Evolutionary conservation across 352 stramenopile genomes (phyloP), one percentile per base, ranked within the genome.

Genomic region (Phytophthora litchii): DNA sequence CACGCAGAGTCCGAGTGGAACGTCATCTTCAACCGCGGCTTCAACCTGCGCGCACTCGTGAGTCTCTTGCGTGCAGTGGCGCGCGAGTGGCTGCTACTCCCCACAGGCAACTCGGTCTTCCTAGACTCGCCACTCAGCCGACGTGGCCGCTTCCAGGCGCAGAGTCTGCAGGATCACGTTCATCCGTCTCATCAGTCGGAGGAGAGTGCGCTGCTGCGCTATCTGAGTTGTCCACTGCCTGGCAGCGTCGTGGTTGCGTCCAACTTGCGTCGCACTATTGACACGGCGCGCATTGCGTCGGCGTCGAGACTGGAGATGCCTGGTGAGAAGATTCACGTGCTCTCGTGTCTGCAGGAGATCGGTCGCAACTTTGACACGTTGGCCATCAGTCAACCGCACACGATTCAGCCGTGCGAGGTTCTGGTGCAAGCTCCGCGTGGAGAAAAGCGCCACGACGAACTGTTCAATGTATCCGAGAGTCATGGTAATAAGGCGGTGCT

Each of bases 1-100:
- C 88, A 96, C 41, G 85, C 80, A 27, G 88, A 96, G 69, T 94
- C 84, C 38, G 80, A 92, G 60, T 95, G 88, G 88, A 96, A 96
- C 61, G 76, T 88, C 45, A 68, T 95, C 32, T 96, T 96, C 51
- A 96, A 96, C 54, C 88, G 88, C 37, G 83, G 85, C 31, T 21
- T 86, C 2, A 76, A 73, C 54, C 70, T 74, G 38, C 61, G 65
- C 9, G 71, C 67, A n/a, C 37, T 83, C 6, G 50, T 78, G 44
- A 66, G 57, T 40, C 67, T 96, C 29, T 31, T 87, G 4, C 80
- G 72, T 20, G 74, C 86, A 0, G 55, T 92, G 5, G 61, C 73
- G 29, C 70, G 72, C 17, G 88, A 96, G 63, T 90, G 82, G 70
- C 69, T 89, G 12, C 46, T 92, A 65, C 61, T 89, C 1, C 73